These are phyloP conservation scores for Linum tenue DNA, from an alignment of 345 rosid species.

Conservation along the genomic window DNA sequence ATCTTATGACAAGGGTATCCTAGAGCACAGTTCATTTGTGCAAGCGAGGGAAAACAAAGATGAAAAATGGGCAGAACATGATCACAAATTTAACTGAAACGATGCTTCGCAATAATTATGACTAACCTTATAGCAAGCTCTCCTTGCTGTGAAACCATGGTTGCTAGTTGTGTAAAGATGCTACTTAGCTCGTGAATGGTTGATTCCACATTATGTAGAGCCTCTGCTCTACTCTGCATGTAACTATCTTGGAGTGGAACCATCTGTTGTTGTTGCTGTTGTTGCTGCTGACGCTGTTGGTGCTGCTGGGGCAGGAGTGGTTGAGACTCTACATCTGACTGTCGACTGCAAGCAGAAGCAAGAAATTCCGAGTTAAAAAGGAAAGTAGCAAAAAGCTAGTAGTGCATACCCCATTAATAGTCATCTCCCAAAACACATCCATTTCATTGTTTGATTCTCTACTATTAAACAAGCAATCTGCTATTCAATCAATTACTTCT, in stretches of 20 bases:
- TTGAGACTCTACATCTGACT: slow-evolving; percentile 43
- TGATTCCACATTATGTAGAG: slow-evolving; percentile 72
- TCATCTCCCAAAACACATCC: too few relatives aligned
- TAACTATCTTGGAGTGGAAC: slow-evolving; percentile 69
- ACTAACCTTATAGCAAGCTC: slow-evolving; percentile 75
- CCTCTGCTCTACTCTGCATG: slow-evolving; percentile 83
- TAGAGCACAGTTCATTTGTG: too few relatives aligned
- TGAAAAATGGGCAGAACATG: not conserved
- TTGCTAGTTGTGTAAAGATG: slow-evolving; percentile 74
- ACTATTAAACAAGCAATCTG: too few relatives aligned
- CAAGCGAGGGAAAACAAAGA: too few relatives aligned
- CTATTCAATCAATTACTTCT: too few relatives aligned
- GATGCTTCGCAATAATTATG: not conserved
- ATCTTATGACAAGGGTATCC: too few relatives aligned
- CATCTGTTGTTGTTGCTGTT: slow-evolving; percentile 54
- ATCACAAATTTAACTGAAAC: not conserved
- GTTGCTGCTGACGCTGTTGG: slow-evolving; percentile 32
- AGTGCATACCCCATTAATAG: too few relatives aligned
- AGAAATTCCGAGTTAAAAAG: not conserved
- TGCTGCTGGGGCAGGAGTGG: slow-evolving; percentile 29
- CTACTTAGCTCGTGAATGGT: slow-evolving; percentile 69
- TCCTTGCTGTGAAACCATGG: slow-evolving; percentile 87
- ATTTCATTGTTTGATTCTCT: too few relatives aligned
- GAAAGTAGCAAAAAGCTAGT: too few relatives aligned
- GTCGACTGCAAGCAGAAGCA: slow-evolving; percentile 33